These are phyloP conservation scores for Tolypocladium nubicola DNA, from an alignment of 2,329 filamentous ascomycete genomes.

Conservation along the genomic window DNA sequence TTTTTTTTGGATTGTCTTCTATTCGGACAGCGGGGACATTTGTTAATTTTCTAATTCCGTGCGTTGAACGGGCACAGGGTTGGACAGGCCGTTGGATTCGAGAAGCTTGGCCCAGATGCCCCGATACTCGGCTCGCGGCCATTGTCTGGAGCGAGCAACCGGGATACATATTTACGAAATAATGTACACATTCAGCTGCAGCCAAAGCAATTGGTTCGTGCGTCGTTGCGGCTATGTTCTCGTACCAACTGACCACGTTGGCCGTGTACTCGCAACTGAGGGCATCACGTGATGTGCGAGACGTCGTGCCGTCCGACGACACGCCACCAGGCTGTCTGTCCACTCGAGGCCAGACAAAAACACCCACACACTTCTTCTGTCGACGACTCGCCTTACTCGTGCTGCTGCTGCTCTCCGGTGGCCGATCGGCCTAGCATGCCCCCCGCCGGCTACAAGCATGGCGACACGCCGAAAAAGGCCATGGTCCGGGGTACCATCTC, in stretches of 20 bases:
- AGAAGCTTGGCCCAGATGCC: not conserved
- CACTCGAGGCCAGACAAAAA: conserved; percentile 19
- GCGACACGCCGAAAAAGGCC: conserved; percentile 25
- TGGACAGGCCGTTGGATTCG: not conserved
- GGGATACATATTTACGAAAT: not conserved
- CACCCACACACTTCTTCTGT: conserved; percentile 18
- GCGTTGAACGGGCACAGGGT: not conserved
- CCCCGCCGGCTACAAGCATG: conserved; percentile 20
- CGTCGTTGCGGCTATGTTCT: not conserved
- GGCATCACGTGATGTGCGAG: not conserved
- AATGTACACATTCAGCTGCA: not conserved
- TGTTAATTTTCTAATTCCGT: not conserved
- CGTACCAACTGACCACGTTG: not conserved
- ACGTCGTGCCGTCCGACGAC: not conserved
- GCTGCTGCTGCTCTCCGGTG: not conserved
- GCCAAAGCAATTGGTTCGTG: not conserved
- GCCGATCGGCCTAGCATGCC: conserved; percentile 1
- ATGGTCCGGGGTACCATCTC: conserved; percentile 28
- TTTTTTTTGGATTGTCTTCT: not conserved
- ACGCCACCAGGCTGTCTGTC: not conserved
- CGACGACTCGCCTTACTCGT: conserved; percentile 4
- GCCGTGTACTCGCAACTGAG: no score
- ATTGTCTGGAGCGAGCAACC: not conserved
- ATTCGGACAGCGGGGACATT: not conserved
- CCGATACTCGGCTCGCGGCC: not conserved